Percentiles rank a stretch among this genome's conserved stretches.
These are phyloP conservation scores for Suhomyces yuchorum DNA, from an alignment of 1,139 yeast species.

Conservation along the genomic window DNA sequence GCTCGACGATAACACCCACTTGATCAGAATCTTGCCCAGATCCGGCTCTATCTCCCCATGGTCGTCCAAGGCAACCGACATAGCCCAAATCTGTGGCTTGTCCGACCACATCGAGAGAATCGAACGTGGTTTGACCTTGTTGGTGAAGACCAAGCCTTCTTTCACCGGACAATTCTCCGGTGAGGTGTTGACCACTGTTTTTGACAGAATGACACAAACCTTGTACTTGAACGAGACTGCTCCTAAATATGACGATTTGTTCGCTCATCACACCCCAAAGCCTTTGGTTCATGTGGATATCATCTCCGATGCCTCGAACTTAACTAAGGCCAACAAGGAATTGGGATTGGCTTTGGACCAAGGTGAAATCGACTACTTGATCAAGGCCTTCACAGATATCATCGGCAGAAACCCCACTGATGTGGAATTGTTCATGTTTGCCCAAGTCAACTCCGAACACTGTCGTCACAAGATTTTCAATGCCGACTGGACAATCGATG, in stretches of 20 bases:
- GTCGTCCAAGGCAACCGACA: conserved; percentile 98
- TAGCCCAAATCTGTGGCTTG: conserved; percentile 85
- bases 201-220: conserved; percentile 94
- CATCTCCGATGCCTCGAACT: conserved; percentile 59
- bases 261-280: conserved; percentile 78
- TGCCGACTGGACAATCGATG: conserved; percentile 98
- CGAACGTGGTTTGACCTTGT: conserved; percentile 84
- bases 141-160: conserved; percentile 66
- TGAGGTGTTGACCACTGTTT: conserved; percentile 66
- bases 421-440: conserved; percentile 98
- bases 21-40: conserved; percentile 84
- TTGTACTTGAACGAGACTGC: conserved; percentile 52
- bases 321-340: conserved; percentile 75
- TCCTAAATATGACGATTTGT: conserved; percentile 70
- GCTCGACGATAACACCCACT: conserved; percentile 54
- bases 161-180: conserved; percentile 50
- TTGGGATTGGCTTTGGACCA: conserved; percentile 90
- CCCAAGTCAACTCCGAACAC: conserved; percentile 98
- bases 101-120: conserved; percentile 70
- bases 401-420: conserved; percentile 95
- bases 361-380: conserved; percentile 89
- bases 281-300: conserved; percentile 81
- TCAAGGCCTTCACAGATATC: conserved; percentile 69
- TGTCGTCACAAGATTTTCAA: conserved; percentile 99
- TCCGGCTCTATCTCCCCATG: conserved; percentile 98